Evolutionary conservation across 192 early-diverging fungal genomes (phyloP), one percentile per base, ranked within the genome.

Genomic region (Endogone sp.): DNA sequence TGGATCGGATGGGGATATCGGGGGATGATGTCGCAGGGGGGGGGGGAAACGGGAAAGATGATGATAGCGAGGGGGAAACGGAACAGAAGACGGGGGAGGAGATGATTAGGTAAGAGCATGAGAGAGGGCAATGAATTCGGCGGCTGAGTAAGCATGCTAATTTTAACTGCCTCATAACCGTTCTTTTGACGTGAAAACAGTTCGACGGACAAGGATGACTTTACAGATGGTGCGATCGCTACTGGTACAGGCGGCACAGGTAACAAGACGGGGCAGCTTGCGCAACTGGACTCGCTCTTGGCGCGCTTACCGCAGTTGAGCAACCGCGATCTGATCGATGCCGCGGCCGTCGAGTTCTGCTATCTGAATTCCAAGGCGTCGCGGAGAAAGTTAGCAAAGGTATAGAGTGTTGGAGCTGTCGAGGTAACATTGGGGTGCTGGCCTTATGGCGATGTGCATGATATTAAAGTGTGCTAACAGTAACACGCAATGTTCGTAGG

Each of bases 341-440:
- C 92, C 68, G 78, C 92, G 3, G 95, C 98, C 0, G 85, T 96
- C 37, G 92, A 97, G 30, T 97, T 99, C 81, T 95, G 94, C 75
- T 98, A 89, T 70, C 72, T 95, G 9, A 98, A 98, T 79, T 89
- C 81, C 31, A 95, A 93, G 60, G 74, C 70, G 20, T 87, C 91
- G 11, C 81, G 95, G 54, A 92, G 87, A 21, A 84, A 85, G 44
- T 81, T 99, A 10, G 81, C 92, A n/a, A 87, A 87, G 62, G 85
- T 85, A 69, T 3, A 8, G 29, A 3, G 11, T 56, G 55, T n/a
- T 13, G 11, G 55, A 11, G n/a, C n/a, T n/a, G n/a, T n/a, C n/a
- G n/a, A n/a, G n/a, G n/a, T n/a, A n/a, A n/a, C n/a, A n/a, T n/a
- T n/a, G n/a, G n/a, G n/a, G n/a, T n/a, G n/a, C n/a, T n/a, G n/a